A percentile compares a stretch with the other conserved stretches of the same genome.
Conservation (phyloP, 805 yeast genomes). For the Candida easanensis region DNA sequence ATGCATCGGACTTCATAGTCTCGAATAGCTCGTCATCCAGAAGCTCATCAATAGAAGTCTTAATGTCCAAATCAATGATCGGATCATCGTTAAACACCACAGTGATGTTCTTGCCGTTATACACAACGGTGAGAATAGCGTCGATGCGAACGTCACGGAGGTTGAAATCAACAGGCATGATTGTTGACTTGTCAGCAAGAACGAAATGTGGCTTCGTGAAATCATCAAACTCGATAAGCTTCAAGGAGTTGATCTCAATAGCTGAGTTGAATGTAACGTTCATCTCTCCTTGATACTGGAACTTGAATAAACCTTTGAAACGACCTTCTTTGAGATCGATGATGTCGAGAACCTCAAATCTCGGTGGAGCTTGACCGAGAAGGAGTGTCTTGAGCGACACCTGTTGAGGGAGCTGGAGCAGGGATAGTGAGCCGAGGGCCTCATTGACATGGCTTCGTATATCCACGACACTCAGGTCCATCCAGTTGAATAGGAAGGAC, state of each 20-base stretch:
- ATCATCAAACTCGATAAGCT: slow-evolving; percentile 24
- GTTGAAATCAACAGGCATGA: slow-evolving; percentile 26
- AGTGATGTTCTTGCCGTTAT: slow-evolving; percentile 20
- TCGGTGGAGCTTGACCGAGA: slow-evolving; percentile 20
- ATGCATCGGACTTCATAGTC: slow-evolving; percentile 21
- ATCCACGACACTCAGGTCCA: slow-evolving; percentile 20
- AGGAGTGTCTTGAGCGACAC: slow-evolving; percentile 16
- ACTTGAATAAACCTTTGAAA: slow-evolving; percentile 26
- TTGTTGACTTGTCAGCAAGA: slow-evolving; percentile 22
- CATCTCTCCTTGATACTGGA: slow-evolving; percentile 23
- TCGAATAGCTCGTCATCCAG: slow-evolving; percentile 25
- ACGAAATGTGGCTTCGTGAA: slow-evolving; percentile 28
- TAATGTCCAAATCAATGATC: slow-evolving; percentile 20
- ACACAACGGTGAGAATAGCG: slow-evolving; percentile 22
- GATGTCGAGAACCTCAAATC: slow-evolving; percentile 23
- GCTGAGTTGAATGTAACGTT: slow-evolving; percentile 19
- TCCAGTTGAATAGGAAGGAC: slow-evolving; percentile 27
- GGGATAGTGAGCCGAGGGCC: slow-evolving; percentile 16
- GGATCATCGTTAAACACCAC: slow-evolving; percentile 28
- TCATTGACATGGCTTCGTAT: slow-evolving; percentile 23
- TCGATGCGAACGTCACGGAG: slow-evolving; percentile 20
- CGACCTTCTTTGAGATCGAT: slow-evolving; percentile 18
- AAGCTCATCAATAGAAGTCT: slow-evolving; percentile 27
- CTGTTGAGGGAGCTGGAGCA: slow-evolving; percentile 22
- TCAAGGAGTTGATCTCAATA: slow-evolving; percentile 26